Percentiles rank a stretch among this genome's conserved stretches.
These are phyloP conservation scores for Aspergillus pseudoviridinutans DNA, from an alignment of 2,329 filamentous ascomycete genomes.

Conservation along the genomic window DNA sequence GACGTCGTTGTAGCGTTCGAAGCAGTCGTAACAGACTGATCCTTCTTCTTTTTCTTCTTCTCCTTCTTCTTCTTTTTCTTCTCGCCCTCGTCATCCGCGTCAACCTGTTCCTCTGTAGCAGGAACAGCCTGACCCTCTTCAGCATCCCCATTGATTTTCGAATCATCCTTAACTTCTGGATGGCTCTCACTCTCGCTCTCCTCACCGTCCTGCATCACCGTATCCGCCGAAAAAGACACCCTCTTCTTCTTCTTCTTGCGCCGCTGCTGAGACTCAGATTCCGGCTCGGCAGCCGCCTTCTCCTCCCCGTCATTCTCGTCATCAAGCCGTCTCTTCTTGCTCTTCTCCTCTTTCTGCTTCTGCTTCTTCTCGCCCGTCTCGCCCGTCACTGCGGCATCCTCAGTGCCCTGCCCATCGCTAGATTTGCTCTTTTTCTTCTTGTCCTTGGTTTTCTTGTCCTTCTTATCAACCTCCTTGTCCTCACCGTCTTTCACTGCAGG, in stretches of 20 bases:
- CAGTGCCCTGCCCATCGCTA: neutral
- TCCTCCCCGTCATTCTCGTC: slow-evolving; percentile 16
- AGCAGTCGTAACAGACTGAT: slow-evolving; percentile 5
- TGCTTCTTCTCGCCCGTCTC: neutral
- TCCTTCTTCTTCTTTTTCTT: slow-evolving; percentile 31
- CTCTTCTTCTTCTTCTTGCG: slow-evolving; percentile 57
- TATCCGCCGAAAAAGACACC: slow-evolving; percentile 62
- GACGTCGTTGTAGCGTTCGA: slow-evolving; percentile 12
- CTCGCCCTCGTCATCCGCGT: slow-evolving; percentile 24
- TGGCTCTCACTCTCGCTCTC: neutral
- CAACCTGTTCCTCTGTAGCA: slow-evolving; percentile 18
- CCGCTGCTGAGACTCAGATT: slow-evolving; percentile 4
- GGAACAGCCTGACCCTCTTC: slow-evolving; percentile 1
- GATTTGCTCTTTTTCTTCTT: slow-evolving; percentile 1
- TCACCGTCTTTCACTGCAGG: slow-evolving; percentile 19
- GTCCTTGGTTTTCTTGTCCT: neutral
- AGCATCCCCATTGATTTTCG: slow-evolving; percentile 41
- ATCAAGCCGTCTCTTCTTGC: slow-evolving; percentile 7
- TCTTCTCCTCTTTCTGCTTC: slow-evolving; percentile 7
- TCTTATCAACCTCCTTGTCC: slow-evolving; percentile 1
- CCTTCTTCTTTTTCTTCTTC: slow-evolving; percentile 23
- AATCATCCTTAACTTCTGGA: neutral
- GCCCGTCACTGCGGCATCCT: neutral
- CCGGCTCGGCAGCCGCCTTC: slow-evolving; percentile 2
- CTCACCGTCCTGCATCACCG: slow-evolving; percentile 50